These are phyloP conservation scores for Mucor irregularis DNA, from an alignment of 371 early-diverging fungal genomes.

Conservation along the genomic window DNA sequence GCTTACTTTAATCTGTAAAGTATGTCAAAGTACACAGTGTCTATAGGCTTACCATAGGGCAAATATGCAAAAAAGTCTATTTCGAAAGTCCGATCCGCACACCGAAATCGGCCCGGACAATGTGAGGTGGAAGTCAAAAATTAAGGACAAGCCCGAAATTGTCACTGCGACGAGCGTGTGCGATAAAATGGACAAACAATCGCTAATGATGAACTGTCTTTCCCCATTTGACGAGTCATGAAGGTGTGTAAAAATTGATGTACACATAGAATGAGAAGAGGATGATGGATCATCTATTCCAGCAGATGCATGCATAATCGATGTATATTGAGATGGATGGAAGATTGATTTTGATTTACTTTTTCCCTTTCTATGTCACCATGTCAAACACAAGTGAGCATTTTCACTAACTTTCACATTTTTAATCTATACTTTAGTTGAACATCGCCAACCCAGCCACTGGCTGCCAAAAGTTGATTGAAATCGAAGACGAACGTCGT, in stretches of 20 bases:
- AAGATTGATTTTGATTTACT: not conserved
- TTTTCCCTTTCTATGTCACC: not conserved
- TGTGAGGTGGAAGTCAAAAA: too few relatives aligned
- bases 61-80: too few relatives aligned
- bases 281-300: conserved; percentile 1
- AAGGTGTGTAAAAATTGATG: conserved; percentile 16
- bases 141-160: too few relatives aligned
- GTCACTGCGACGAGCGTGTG: too few relatives aligned
- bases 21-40: too few relatives aligned
- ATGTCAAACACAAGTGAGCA: not conserved
- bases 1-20: too few relatives aligned
- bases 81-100: too few relatives aligned
- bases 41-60: too few relatives aligned
- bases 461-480: conserved; percentile 96
- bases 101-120: too few relatives aligned
- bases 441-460: conserved; percentile 97
- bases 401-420: not conserved
- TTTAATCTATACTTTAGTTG: conserved; percentile 64
- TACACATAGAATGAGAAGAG: not conserved
- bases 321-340: not conserved
- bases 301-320: too few relatives aligned
- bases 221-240: conserved; percentile 35
- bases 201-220: conserved; percentile 26
- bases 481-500: conserved; percentile 94
- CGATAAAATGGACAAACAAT: conserved; percentile 20